Conservation (phyloP, 192 early-diverging fungal genomes). For the Rhizophagus prolifer region DNA sequence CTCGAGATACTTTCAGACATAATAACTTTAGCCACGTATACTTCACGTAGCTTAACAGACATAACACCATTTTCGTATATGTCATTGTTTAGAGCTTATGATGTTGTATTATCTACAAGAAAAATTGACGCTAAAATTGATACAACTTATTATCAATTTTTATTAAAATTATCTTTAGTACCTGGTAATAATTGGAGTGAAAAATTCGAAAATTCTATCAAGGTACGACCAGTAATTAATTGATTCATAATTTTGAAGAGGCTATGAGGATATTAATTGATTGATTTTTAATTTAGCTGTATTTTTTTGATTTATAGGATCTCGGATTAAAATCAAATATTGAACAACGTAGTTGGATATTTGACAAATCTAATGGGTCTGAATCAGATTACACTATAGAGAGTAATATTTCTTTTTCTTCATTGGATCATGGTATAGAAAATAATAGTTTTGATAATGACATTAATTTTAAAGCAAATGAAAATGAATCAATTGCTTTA, state of each 20-base stretch:
- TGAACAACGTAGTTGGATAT: neutral
- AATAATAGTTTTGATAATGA: neutral
- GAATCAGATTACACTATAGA: neutral
- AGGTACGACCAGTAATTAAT: neutral
- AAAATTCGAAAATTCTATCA: slow-evolving; percentile 22
- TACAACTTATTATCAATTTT: slow-evolving; percentile 22
- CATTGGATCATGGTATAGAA: neutral
- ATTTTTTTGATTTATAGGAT: neutral
- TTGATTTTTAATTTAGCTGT: neutral
- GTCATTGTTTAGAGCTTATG: slow-evolving; percentile 22
- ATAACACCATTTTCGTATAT: slow-evolving; percentile 14
- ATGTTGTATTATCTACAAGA: slow-evolving; percentile 23
- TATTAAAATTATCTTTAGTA: slow-evolving; percentile 1
- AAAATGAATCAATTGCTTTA: neutral
- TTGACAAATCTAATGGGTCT: neutral
- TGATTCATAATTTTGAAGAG: neutral
- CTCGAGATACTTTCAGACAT: slow-evolving; percentile 23
- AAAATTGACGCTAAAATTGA: slow-evolving; percentile 9
- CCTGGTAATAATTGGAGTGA: slow-evolving; percentile 4
- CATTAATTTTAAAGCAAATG: neutral
- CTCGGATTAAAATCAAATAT: neutral
- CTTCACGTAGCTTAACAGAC: neutral
- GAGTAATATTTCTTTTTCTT: neutral
- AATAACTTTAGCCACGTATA: slow-evolving; percentile 20
- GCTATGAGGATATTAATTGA: too few relatives aligned